These are phyloP conservation scores for Psophocarpus tetragonolobus DNA, from an alignment of 306 rosid species.

Conservation along the genomic window DNA sequence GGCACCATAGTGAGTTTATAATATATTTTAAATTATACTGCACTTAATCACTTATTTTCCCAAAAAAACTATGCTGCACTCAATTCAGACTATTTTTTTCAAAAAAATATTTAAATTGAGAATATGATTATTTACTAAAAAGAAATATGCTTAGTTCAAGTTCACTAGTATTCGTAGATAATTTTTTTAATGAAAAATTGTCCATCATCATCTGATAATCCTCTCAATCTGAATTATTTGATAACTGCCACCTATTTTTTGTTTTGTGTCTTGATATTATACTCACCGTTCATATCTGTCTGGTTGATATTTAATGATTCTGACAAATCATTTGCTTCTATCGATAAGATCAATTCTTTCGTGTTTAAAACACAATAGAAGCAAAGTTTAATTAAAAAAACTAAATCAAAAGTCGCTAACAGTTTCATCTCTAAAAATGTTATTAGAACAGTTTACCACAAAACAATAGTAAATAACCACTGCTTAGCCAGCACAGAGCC, in stretches of 20 bases:
- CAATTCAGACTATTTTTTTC: background rate
- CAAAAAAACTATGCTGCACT: too few species aligned
- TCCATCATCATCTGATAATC: background rate
- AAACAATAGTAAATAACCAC: background rate
- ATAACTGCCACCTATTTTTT: background rate
- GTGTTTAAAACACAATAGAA: too few species aligned
- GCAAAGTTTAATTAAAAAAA: too few species aligned
- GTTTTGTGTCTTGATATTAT: background rate
- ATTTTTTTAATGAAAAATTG: background rate
- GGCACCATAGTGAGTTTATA: background rate
- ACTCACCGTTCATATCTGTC: too few species aligned
- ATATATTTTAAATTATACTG: background rate
- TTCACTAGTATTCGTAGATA: background rate
- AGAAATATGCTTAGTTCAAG: background rate
- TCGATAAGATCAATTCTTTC: too few species aligned
- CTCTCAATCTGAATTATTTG: background rate
- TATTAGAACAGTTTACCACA: too few species aligned
- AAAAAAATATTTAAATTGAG: background rate
- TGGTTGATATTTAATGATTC: too few species aligned
- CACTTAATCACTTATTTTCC: too few species aligned
- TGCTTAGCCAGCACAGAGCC: background rate
- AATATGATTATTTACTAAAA: background rate
- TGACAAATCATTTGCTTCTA: too few species aligned
- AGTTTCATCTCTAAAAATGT: too few species aligned
- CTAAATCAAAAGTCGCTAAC: too few species aligned